Evolutionary conservation across 371 early-diverging fungal genomes (phyloP), one percentile per base, ranked within the genome.

Genomic region (Antonospora locustae): DNA sequence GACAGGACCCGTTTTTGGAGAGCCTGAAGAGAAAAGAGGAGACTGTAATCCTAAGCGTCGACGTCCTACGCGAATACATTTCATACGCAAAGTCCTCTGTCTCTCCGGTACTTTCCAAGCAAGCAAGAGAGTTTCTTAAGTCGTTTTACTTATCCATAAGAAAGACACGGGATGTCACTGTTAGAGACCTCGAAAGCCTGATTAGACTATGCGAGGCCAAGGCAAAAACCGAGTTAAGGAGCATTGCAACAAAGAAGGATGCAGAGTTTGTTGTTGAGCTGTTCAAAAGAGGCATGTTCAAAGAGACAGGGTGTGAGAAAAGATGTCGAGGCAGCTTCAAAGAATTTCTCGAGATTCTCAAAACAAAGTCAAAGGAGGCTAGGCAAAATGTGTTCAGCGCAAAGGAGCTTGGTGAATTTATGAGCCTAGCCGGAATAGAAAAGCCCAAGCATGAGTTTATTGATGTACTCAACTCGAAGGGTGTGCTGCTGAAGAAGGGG

Each of bases 61-160:
- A 73, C 0, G 65, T 82, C 28, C 54, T 85, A 19, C 78, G 82
- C 43, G 63, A 61, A 55, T 73, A 70, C 58, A 63, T 73, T 17
- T 32, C 47, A 25, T 74, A 70, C 55, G 68, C 71, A 0, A 55
- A 65, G 53, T 53, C 40, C 6, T 27, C 29, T 32, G 55, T 70
- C 9, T 38, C 55, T 53, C 74, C 74, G n/a, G 50, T 52, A 2
- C 60, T 74, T 16, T 61, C 53, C 14, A 49, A 34, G 28, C n/a
- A 46, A 23, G 69, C 74, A 1, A 65, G 64, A 46, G 55, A 58
- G 20, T 37, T 28, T 17, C 25, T 69, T 30, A 53, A 53, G 28
- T 38, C 51, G 16, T 69, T 22, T 55, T 67, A 59, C 55, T 38
- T 59, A 3, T 27, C 25, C 2, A 45, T 58, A n/a, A 44, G 56